Evolutionary conservation across 768 basidiomycete genomes (phyloP), one percentile per base, ranked within the genome.

Genomic region (Suillus plorans): DNA sequence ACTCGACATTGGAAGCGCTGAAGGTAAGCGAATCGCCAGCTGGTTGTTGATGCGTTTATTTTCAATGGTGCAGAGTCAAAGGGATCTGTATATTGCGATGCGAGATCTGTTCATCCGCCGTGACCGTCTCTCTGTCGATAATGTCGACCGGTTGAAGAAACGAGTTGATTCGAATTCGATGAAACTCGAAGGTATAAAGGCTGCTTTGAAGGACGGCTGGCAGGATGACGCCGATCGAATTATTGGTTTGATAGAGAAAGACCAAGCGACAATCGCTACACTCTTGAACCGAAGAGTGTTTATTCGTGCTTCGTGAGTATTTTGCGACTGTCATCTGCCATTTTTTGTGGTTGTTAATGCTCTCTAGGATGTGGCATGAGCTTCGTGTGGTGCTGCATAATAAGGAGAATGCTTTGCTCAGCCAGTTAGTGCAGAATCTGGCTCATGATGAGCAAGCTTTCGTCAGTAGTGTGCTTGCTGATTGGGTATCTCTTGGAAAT

Each of bases 381-480:
- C 82, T 97, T n/a, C 88, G 93, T 28, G 92, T 95, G 20, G 89
- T 98, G 44, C 79, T 97, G 53, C 95, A 97, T 76, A 95, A 96
- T 68, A 83, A 91, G 62, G 95, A 97, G 78, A 93, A 94, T 69
- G 84, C 91, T 0, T 82, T 96, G 42, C 77, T 96, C 34, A 90
- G 91, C 0, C 82, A 89, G 66, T 80, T 90, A 2, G 87, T 90
- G 65, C 88, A 92, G 74, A 78, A 79, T 1, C 92, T 95, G 74
- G 87, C 89, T 3, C 82, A 82, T 60, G 91, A 92, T 63, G 93
- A 96, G 71, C 84, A 84, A 57, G 84, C 83, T 58, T 94, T 88
- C 71, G 77, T 86, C 0, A 85, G 90, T 69, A 84, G 74, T 55
- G 83, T 91, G 5, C 76, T 85, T 34, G 79, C 80, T 58, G 90